Percentiles rank a stretch among this genome's conserved stretches.
Evolutionary conservation across 805 yeast genomes (phyloP).

Genomic region (Cyberlindnera maclurae): DNA sequence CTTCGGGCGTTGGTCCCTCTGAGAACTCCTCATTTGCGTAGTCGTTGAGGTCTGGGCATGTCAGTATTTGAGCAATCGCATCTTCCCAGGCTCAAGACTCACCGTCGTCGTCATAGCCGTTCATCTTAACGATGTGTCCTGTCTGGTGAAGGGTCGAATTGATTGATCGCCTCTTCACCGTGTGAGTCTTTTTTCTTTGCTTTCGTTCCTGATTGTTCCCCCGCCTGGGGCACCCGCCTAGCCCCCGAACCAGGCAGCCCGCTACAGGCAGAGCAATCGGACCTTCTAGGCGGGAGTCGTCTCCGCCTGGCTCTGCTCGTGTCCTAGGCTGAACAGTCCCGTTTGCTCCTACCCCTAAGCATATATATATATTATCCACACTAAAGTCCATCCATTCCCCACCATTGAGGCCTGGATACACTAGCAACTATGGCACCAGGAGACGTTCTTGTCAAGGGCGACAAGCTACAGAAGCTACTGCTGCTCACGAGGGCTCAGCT

Average conservation of each 20-base stretch:
- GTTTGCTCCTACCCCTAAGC: too few relatives aligned
- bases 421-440: conserved; percentile 1
- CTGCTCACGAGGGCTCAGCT: conserved; percentile 7
- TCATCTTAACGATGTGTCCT: conserved; percentile 1
- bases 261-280: too few relatives aligned
- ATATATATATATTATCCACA: too few relatives aligned
- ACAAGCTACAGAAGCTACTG: conserved; percentile 4
- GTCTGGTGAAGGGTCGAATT: too few relatives aligned
- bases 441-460: neutral
- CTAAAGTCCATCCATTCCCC: too few relatives aligned
- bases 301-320: too few relatives aligned
- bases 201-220: neutral
- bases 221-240: too few relatives aligned
- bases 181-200: too few relatives aligned
- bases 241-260: too few relatives aligned
- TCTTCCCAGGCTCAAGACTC: conserved; percentile 4
- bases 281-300: too few relatives aligned
- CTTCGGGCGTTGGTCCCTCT: conserved; percentile 32
- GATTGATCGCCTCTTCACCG: too few relatives aligned
- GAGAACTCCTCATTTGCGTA: conserved; percentile 24
- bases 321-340: too few relatives aligned
- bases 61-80: neutral
- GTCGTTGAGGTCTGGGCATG: conserved; percentile 19
- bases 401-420: neutral
- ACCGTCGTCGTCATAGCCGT: conserved; percentile 23